These are phyloP conservation scores for Anisodus tanguticus DNA, from an alignment of 257 asterid species.

Conservation along the genomic window DNA sequence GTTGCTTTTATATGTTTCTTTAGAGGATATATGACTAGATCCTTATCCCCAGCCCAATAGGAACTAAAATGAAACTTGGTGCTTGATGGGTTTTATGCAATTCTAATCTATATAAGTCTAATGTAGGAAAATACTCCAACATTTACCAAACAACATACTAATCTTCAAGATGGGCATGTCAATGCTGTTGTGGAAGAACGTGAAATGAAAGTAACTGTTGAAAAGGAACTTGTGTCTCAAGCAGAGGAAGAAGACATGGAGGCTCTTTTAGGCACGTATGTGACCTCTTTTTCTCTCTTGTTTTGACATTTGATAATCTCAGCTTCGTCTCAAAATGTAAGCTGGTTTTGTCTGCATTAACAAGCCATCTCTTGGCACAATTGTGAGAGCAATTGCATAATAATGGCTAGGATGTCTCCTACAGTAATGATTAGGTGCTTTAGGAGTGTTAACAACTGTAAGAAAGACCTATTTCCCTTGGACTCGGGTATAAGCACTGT, in stretches of 20 bases:
- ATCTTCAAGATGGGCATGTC: slow-evolving; percentile 57
- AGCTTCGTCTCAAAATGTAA: not conserved
- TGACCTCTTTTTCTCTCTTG: slow-evolving; percentile 37
- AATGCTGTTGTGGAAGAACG: slow-evolving; percentile 46
- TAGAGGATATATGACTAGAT: not conserved
- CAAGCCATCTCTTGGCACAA: slow-evolving; percentile 13
- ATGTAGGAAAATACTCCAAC: slow-evolving; percentile 78
- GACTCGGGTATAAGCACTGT: not conserved
- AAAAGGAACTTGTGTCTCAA: slow-evolving; percentile 94
- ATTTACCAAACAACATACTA: slow-evolving; percentile 61
- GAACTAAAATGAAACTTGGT: not conserved
- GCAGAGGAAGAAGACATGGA: slow-evolving; percentile 99
- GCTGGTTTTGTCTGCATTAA: not conserved
- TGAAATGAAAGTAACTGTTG: slow-evolving; percentile 91
- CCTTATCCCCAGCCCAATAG: not conserved
- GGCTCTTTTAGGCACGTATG: slow-evolving; percentile 98
- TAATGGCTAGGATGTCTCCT: slow-evolving; percentile 4
- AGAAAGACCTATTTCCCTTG: not conserved
- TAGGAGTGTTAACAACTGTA: slow-evolving; percentile 9
- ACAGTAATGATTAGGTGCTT: not conserved
- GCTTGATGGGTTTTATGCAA: slow-evolving; percentile 25
- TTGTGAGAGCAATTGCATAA: slow-evolving; percentile 4
- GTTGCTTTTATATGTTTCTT: not conserved
- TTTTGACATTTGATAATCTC: not conserved
- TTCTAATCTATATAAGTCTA: slow-evolving; percentile 25